A percentile compares a stretch with the other conserved stretches of the same genome.
Evolutionary conservation across 805 yeast genomes (phyloP).

Genomic region (Candida glaebosa): DNA sequence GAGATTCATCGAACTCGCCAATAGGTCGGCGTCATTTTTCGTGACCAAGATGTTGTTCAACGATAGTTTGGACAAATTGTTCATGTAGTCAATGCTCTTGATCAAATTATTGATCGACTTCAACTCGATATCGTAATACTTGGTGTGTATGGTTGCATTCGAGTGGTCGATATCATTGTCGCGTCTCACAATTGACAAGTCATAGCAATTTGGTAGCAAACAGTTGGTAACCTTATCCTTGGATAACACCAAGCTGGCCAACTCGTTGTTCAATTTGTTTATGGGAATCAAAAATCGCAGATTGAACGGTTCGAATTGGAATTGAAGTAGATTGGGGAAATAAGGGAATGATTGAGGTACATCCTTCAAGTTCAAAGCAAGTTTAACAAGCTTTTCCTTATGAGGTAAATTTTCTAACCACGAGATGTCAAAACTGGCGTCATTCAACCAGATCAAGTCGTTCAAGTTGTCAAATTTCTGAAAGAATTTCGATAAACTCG

Average conservation of each 20-base stretch:
- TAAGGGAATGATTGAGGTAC: slow-evolving; percentile 22
- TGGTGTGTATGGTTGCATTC: background rate
- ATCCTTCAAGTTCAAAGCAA: slow-evolving; percentile 30
- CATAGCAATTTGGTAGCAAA: slow-evolving; percentile 15
- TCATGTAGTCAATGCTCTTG: slow-evolving; percentile 10
- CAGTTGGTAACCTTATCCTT: slow-evolving; percentile 11
- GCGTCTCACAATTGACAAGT: slow-evolving; percentile 8
- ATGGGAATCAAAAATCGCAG: slow-evolving; percentile 21
- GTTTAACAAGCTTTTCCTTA: slow-evolving; percentile 17
- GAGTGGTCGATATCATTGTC: slow-evolving; percentile 2
- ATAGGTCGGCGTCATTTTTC: slow-evolving; percentile 17
- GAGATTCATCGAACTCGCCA: slow-evolving; percentile 18
- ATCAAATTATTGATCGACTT: slow-evolving; percentile 10
- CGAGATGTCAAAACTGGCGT: slow-evolving; percentile 23
- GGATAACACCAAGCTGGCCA: slow-evolving; percentile 17
- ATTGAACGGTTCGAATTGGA: slow-evolving; percentile 36
- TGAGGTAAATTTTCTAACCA: slow-evolving; percentile 30
- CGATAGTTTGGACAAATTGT: slow-evolving; percentile 17
- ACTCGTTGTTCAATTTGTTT: slow-evolving; percentile 13
- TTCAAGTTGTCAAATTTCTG: slow-evolving; percentile 17
- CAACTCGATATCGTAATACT: slow-evolving; percentile 11
- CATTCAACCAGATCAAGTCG: slow-evolving; percentile 32
- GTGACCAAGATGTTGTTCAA: slow-evolving; percentile 22
- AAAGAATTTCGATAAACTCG: slow-evolving; percentile 27
- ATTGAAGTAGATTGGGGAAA: slow-evolving; percentile 26